phyloP scores from a whole-genome alignment of 352 stramenopile species.

The Globisporangium rhizosaccharum region DNA sequence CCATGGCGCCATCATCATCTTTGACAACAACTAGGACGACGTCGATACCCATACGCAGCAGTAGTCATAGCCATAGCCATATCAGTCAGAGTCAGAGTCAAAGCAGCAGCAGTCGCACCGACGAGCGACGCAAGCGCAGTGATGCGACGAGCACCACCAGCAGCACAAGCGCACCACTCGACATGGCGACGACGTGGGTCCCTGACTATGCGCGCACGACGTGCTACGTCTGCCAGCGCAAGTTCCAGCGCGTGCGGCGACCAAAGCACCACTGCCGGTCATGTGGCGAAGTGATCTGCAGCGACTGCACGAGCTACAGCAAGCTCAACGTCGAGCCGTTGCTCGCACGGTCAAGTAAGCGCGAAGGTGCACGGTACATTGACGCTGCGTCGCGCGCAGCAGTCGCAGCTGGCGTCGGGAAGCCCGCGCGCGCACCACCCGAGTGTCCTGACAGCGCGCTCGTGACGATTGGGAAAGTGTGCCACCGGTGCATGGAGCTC shows the following conservation, averaged over 20 bases:
- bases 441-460: not conserved
- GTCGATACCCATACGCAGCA: not conserved
- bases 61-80: not conserved
- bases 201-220: slow-evolving; percentile 42
- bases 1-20: not conserved
- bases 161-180: slow-evolving; percentile 21
- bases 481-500: slow-evolving; percentile 46
- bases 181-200: slow-evolving; percentile 62
- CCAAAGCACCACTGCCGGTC: slow-evolving; percentile 72
- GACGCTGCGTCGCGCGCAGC: not conserved
- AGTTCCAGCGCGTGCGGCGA: slow-evolving; percentile 50
- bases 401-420: not conserved
- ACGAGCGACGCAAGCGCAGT: not conserved
- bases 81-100: not conserved
- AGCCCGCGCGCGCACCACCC: not conserved
- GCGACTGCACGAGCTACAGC: slow-evolving; percentile 40
- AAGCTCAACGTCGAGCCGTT: slow-evolving; percentile 29
- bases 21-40: not conserved
- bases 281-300: slow-evolving; percentile 64
- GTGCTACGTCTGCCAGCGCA: slow-evolving; percentile 56
- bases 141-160: not conserved
- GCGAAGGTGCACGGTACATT: not conserved
- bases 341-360: slow-evolving; percentile 1
- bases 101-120: not conserved
- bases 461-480: slow-evolving; percentile 59